Evolutionary conservation across 371 early-diverging fungal genomes (phyloP), one percentile per base, ranked within the genome.

Genomic region (Dichotomocladium elegans): DNA sequence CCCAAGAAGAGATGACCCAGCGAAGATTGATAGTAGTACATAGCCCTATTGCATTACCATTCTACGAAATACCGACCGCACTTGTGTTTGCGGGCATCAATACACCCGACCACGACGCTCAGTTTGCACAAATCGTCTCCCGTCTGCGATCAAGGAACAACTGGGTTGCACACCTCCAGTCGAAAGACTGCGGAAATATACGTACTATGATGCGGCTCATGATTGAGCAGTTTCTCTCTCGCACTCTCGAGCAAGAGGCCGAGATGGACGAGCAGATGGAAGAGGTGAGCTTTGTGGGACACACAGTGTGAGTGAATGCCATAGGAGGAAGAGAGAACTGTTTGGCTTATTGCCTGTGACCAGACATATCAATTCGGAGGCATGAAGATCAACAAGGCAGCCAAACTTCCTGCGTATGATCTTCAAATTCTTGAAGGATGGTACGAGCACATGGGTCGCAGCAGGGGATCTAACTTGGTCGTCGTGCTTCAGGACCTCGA

Each of bases 401-500:
- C 54, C 17, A 57, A 63, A 42, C 54, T 77, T 6, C 71, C 73
- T 6, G 64, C 71, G n/a, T 81, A 82, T 51, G 87, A 88, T 51
- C 76, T 87, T 66, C 74, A 81, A 49, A 66, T 77, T 35, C 65
- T 87, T 22, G 77, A 78, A 46, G 80, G 76, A 41, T 90, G 89
- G 90, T 87, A 82, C 47, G 62, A 56, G 43, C 66, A 78, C 37
- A 41, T 74, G 8, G 51, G 41, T 12, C 21, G 37, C 8, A 40
- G 4, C 4, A 35, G 44, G 10, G 44, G 40, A 3, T 66, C 78
- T 0, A 83, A 77, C 7, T 55, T 91, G 1, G 90, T 92, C 1
- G 67, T 93, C 14, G 81, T 93, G 15, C 55, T 95, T 21, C 90
- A 92, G 56, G 94, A 95, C 58, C 86, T 94, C 60, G 95, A 95